A percentile compares a stretch with the other conserved stretches of the same genome.
phyloP scores from a whole-genome alignment of 495 filamentous ascomycete genomes.

The Terfezia boudieri region DNA sequence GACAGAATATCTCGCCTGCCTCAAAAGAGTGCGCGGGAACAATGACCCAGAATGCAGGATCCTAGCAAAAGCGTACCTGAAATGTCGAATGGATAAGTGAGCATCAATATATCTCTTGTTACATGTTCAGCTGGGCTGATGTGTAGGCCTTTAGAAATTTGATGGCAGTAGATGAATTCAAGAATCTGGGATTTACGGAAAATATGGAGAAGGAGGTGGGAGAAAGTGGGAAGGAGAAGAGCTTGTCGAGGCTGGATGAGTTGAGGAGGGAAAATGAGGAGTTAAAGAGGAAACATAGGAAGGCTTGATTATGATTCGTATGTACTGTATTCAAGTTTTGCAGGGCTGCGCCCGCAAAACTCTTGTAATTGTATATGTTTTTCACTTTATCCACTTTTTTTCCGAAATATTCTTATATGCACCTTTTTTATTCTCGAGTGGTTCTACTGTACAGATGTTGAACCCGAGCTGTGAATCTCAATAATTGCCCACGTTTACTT shows the following conservation, averaged over 20 bases:
- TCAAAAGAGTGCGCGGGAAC: conserved; percentile 55
- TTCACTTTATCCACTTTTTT: too few species aligned
- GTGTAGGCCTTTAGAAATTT: conserved; percentile 39
- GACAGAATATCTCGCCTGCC: conserved; percentile 56
- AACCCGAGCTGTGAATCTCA: too few species aligned
- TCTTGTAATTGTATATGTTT: too few species aligned
- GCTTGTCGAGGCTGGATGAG: conserved; percentile 8
- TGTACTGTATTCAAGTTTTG: too few species aligned
- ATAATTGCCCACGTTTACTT: too few species aligned
- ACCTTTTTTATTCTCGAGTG: too few species aligned
- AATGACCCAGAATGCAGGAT: conserved; percentile 70
- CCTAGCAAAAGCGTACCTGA: conserved; percentile 67
- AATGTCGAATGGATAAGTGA: conserved; percentile 87
- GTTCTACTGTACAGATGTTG: too few species aligned
- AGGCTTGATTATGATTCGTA: not conserved
- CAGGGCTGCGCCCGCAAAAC: too few species aligned
- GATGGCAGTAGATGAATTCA: conserved; percentile 84
- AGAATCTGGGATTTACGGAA: conserved; percentile 68
- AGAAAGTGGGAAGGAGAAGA: not conserved
- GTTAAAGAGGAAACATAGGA: conserved; percentile 7
- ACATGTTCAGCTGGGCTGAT: not conserved
- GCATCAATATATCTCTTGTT: conserved; percentile 17
- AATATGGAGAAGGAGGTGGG: not conserved
- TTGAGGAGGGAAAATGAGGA: conserved; percentile 13
- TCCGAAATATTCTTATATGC: too few species aligned